phyloP scores from a whole-genome alignment of 352 stramenopile species.

The Globisporangium recalcitrans region DNA sequence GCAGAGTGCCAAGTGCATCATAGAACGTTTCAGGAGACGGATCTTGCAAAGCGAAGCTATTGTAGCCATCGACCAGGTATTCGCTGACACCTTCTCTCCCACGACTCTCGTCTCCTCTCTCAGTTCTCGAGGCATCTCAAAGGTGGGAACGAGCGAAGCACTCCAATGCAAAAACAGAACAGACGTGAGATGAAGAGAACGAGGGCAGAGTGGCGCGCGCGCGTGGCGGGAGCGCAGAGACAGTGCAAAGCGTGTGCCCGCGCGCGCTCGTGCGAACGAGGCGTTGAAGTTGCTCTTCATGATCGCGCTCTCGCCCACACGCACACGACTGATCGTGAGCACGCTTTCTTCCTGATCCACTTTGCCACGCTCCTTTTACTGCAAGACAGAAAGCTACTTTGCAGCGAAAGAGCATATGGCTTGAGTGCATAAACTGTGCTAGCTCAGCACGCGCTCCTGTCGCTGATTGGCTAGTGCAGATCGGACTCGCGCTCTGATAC shows the following conservation, averaged over 20 bases:
- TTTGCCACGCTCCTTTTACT: background rate
- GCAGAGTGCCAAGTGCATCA: slow-evolving; percentile 26
- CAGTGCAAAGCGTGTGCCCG: slow-evolving; percentile 7
- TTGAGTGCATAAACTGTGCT: too few relatives aligned
- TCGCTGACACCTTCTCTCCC: slow-evolving; percentile 33
- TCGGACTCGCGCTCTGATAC: background rate
- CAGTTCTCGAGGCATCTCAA: too few relatives aligned
- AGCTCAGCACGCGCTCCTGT: too few relatives aligned
- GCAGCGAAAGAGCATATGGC: too few relatives aligned
- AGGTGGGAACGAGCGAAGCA: slow-evolving; percentile 1
- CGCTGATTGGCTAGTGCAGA: background rate
- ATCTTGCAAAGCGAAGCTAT: slow-evolving; percentile 34
- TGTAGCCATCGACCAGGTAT: slow-evolving; percentile 39
- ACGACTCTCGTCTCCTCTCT: too few relatives aligned
- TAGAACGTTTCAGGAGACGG: slow-evolving; percentile 25
- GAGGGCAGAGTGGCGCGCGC: background rate
- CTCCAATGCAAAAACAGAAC: background rate
- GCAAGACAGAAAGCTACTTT: background rate
- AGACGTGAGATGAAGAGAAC: background rate
- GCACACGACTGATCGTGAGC: too few relatives aligned
- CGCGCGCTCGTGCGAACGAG: background rate
- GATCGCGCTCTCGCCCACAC: background rate
- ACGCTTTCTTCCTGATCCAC: background rate
- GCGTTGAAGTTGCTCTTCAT: slow-evolving; percentile 3
- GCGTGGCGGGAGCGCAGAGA: slow-evolving; percentile 2